phyloP scores from a whole-genome alignment of 2,329 filamentous ascomycete genomes.

The Aureobasidium vineae region DNA sequence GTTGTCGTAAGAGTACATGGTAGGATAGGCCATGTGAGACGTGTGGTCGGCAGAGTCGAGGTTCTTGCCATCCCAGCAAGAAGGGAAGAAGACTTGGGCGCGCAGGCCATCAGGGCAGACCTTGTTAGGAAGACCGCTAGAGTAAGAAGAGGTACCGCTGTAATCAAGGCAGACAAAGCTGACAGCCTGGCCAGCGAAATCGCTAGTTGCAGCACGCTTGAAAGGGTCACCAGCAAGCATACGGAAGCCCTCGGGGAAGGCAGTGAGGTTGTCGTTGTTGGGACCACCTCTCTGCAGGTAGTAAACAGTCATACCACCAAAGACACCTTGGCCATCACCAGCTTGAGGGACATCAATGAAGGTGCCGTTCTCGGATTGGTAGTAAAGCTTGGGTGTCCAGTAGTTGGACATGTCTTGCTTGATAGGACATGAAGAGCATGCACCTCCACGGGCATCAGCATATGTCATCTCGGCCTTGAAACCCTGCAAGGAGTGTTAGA shows the following conservation, averaged over 20 bases:
- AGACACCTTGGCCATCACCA: conserved; percentile 45
- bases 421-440: conserved; percentile 69
- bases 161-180: conserved; percentile 57
- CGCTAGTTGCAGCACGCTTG: conserved; percentile 57
- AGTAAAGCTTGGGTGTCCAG: conserved; percentile 73
- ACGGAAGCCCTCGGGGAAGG: conserved; percentile 69
- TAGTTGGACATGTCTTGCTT: conserved; percentile 71
- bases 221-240: conserved; percentile 67
- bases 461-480: conserved; percentile 64
- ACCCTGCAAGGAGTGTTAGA: conserved; percentile 36
- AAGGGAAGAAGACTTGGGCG: conserved; percentile 68
- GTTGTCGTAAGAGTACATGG: conserved; percentile 43
- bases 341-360: conserved; percentile 58
- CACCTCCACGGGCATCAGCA: conserved; percentile 57
- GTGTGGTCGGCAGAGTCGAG: conserved; percentile 59
- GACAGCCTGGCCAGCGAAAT: conserved; percentile 54
- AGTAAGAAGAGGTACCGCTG: conserved; percentile 47
- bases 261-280: conserved; percentile 63
- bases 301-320: conserved; percentile 69
- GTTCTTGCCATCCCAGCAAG: conserved; percentile 66
- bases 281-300: conserved; percentile 57
- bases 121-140: conserved; percentile 64
- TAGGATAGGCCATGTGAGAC: conserved; percentile 66
- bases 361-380: conserved; percentile 60
- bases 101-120: conserved; percentile 65